phyloP scores from a whole-genome alignment of 371 early-diverging fungal species.

The Apophysomyces ossiformis region DNA sequence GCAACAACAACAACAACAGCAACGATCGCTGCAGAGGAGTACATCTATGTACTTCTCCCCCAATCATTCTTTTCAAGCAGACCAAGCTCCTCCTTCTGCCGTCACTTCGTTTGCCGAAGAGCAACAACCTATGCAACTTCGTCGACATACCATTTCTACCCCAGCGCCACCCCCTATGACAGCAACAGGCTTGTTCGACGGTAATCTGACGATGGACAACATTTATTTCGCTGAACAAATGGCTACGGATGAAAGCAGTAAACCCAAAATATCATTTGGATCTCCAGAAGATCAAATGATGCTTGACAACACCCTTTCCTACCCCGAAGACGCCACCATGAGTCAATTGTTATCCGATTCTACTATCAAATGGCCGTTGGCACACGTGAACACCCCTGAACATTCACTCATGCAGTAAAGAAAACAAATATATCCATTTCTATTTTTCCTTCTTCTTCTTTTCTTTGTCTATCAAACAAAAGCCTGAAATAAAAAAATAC shows the following conservation, averaged over 20 bases:
- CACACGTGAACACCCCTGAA: background rate
- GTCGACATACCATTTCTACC: background rate
- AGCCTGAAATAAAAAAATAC: too few species aligned
- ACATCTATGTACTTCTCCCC: background rate
- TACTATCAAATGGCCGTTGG: background rate
- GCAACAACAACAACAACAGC: conserved; percentile 17
- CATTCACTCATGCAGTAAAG: background rate
- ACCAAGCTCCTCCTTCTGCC: background rate
- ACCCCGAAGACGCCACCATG: background rate
- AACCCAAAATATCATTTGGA: background rate
- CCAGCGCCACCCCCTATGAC: background rate
- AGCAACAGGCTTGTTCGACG: background rate
- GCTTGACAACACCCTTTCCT: background rate
- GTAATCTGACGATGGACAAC: background rate
- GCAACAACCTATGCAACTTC: background rate
- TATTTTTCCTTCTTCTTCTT: background rate
- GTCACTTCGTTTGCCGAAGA: background rate
- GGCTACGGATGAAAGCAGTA: background rate
- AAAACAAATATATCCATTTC: background rate
- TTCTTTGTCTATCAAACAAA: too few species aligned
- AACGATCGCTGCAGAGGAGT: conserved; percentile 2
- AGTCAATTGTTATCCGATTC: background rate
- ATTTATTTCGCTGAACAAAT: background rate
- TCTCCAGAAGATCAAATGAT: conserved; percentile 1
- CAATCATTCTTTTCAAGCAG: background rate